Conservation (phyloP, 768 basidiomycete species). For the Collybiopsis confluens region DNA sequence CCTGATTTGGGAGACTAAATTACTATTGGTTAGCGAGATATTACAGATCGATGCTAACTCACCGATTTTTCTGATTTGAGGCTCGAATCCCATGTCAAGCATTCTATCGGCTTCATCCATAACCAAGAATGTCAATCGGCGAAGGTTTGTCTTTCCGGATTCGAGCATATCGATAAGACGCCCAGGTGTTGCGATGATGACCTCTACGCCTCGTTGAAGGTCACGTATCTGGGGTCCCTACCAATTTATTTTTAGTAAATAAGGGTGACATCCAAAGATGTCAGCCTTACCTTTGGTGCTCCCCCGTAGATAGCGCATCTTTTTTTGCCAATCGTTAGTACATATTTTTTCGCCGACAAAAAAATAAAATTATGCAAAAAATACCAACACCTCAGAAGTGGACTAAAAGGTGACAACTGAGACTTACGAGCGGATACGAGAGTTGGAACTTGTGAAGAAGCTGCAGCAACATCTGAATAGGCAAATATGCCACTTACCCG, state of each 20-base stretch:
- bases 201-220: slow-evolving; percentile 93
- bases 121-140: slow-evolving; percentile 94
- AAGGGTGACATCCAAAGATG: too few relatives aligned
- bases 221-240: slow-evolving; percentile 94
- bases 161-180: slow-evolving; percentile 99
- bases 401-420: too few relatives aligned
- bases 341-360: too few relatives aligned
- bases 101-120: slow-evolving; percentile 99
- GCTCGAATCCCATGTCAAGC: slow-evolving; percentile 99
- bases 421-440: slow-evolving; percentile 92
- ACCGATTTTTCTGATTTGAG: slow-evolving; percentile 98
- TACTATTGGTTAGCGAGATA: not conserved
- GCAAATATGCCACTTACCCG: too few relatives aligned
- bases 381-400: too few relatives aligned
- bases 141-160: slow-evolving; percentile 91
- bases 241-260: too few relatives aligned
- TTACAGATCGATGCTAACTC: slow-evolving; percentile 20
- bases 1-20: slow-evolving; percentile 62
- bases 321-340: too few relatives aligned
- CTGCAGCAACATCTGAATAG: too few relatives aligned
- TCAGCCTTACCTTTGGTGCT: slow-evolving; percentile 64
- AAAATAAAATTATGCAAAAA: too few relatives aligned
- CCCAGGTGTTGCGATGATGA: slow-evolving; percentile 99
- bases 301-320: slow-evolving; percentile 99
- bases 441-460: slow-evolving; percentile 87